A percentile compares a stretch with the other conserved stretches of the same genome.
phyloP scores from a whole-genome alignment of 441 rosid species.

The Syzygium syzygioides region DNA sequence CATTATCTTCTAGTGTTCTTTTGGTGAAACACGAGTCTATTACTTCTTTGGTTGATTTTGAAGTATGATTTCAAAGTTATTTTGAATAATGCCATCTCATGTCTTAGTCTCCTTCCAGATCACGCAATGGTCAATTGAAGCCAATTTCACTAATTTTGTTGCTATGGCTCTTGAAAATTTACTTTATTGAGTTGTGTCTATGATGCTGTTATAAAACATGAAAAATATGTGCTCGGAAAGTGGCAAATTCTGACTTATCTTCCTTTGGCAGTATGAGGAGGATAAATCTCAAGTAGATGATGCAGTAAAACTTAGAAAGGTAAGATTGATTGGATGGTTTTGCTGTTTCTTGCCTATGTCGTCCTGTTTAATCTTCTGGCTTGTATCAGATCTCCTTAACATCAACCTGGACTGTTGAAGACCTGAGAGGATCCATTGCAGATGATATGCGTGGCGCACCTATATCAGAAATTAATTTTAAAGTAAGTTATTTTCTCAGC shows the following conservation, averaged over 20 bases:
- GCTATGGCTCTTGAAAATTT: background rate
- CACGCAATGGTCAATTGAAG: background rate
- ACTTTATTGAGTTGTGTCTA: background rate
- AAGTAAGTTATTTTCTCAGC: conserved; percentile 20
- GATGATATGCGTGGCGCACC: conserved; percentile 34
- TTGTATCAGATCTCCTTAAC: conserved; percentile 36
- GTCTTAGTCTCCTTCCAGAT: background rate
- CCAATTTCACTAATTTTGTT: background rate
- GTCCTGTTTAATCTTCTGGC: conserved; percentile 15
- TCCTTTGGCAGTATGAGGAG: conserved; percentile 41
- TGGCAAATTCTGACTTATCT: conserved; percentile 3
- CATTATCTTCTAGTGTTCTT: background rate
- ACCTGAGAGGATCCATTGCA: conserved; percentile 44
- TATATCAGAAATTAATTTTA: conserved; percentile 40
- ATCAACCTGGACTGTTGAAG: conserved; percentile 46
- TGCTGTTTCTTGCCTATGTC: background rate
- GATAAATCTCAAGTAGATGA: conserved; percentile 57
- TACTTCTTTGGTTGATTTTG: background rate
- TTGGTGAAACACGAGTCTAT: background rate
- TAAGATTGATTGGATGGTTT: conserved; percentile 9
- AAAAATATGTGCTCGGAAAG: conserved; percentile 2
- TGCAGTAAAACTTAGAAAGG: conserved; percentile 53
- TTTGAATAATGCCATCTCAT: background rate
- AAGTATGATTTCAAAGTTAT: background rate
- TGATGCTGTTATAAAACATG: background rate